Base-by-base conservation (phyloP, 2,329 filamentous ascomycete species). In the Calonectria crousiana region DNA sequence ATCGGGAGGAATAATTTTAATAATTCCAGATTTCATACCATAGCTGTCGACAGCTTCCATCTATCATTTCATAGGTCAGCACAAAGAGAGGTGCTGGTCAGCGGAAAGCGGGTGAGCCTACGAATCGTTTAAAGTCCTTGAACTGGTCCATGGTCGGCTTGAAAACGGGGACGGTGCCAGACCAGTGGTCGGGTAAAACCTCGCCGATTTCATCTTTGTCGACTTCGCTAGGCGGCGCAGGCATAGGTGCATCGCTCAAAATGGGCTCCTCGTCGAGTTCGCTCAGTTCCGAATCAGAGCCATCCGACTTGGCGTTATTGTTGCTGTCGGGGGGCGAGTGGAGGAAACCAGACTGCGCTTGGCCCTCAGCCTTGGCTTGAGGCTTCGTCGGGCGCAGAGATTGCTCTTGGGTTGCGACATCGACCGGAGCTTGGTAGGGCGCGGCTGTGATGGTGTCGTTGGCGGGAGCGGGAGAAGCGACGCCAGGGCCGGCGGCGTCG, bases 71-170 rank as follows among this genome's bases (percentile, higher is more conserved):
- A 78, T 70, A 68, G 71, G 82, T 84, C 76, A 85, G 83, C 74
- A 76, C 49, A 69, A 34, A 41, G 30, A 52, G 23, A 56, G 38
- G 44, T 49, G 68, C 68, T 44, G 38, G 32, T n/a, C 34, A 53
- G 28, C n/a, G 28, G 38, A 36, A 56, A 36, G 36, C 14, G 74
- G 53, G 53, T 18, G 53, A 56, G 87, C 91, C 78, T 88, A 98
- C 94, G 84, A 97, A 98, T 83, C 91, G 92, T 86, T 96, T 94
- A 85, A 99, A 99, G 86, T 97, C 95, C 82, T 92, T 93, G 86
- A 98, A 98, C 86, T 99, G 95, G 75, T 94, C 91, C 95, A 98
- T 98, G 73, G 94, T 96, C 85, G 97, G 97, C 85, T 93, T 96
- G 86, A 99, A 99, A 74, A 99, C 94, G 11, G 97, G 96, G 44